A percentile compares a stretch with the other conserved stretches of the same genome.
phyloP scores from a whole-genome alignment of 768 basidiomycete genomes.

The Russula emetica region DNA sequence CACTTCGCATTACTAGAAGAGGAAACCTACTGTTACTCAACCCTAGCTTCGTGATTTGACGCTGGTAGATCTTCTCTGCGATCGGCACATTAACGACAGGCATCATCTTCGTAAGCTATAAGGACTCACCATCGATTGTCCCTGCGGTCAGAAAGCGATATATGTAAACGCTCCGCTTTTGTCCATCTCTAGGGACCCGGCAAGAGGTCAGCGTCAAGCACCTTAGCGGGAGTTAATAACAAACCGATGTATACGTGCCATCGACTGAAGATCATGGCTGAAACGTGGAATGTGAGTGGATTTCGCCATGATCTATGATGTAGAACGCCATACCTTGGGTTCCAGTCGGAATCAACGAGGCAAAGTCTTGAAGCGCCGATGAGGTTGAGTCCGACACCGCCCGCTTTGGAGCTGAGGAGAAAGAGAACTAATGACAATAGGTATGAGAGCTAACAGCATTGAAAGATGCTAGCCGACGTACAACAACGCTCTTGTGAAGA shows the following conservation, averaged over 20 bases:
- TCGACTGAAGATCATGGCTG: conserved; percentile 91
- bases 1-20: conserved; percentile 26
- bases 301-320: too few relatives aligned
- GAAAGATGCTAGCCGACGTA: conserved; percentile 37
- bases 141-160: conserved; percentile 84
- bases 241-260: conserved; percentile 94
- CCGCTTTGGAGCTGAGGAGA: conserved; percentile 90
- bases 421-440: conserved; percentile 64
- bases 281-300: neutral
- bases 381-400: conserved; percentile 90
- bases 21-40: conserved; percentile 70
- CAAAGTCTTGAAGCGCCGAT: conserved; percentile 87
- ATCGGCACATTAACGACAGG: conserved; percentile 10
- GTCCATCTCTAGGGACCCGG: conserved; percentile 69
- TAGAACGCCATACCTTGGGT: conserved; percentile 60
- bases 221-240: conserved; percentile 21
- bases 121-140: conserved; percentile 71
- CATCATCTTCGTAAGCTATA: neutral
- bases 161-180: conserved; percentile 86
- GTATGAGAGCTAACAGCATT: neutral
- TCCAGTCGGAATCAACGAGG: conserved; percentile 91
- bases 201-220: conserved; percentile 10
- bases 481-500: conserved; percentile 67
- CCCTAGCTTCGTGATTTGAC: conserved; percentile 92
- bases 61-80: conserved; percentile 85